A percentile compares a stretch with the other conserved stretches of the same genome.
phyloP scores from a whole-genome alignment of 495 filamentous ascomycete genomes.

The Aspergillus saccharolyticus region DNA sequence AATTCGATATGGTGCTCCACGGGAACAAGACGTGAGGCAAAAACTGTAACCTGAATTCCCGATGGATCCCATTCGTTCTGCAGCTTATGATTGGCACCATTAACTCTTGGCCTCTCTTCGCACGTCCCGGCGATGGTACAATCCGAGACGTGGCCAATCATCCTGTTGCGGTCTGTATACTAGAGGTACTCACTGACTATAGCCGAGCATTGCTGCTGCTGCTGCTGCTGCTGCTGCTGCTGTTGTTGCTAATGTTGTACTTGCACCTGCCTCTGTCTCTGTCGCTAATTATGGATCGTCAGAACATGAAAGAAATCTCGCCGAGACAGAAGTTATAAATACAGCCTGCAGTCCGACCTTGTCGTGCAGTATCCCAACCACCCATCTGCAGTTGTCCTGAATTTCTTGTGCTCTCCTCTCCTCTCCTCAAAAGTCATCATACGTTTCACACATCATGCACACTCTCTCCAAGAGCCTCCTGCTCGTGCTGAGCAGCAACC shows the following conservation, averaged over 20 bases:
- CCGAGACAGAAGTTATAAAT: slow-evolving; percentile 9
- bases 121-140: neutral
- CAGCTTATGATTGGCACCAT: neutral
- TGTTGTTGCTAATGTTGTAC: neutral
- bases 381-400: neutral
- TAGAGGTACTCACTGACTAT: no score
- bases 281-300: slow-evolving; percentile 3
- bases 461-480: slow-evolving; percentile 6
- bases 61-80: neutral
- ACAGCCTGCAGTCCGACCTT: neutral
- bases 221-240: neutral
- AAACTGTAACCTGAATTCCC: neutral
- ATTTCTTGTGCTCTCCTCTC: neutral
- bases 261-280: neutral
- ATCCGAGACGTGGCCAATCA: slow-evolving; percentile 6
- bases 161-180: no score
- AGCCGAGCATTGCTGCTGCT: neutral
- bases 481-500: slow-evolving; percentile 8
- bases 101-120: neutral
- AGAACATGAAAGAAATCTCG: neutral
- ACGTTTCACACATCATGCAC: slow-evolving; percentile 1
- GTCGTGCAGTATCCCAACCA: neutral
- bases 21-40: neutral
- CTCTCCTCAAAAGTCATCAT: neutral
- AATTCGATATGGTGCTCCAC: neutral